Base-by-base conservation (phyloP, 805 yeast genomes). In the Lachancea quebecensis region DNA sequence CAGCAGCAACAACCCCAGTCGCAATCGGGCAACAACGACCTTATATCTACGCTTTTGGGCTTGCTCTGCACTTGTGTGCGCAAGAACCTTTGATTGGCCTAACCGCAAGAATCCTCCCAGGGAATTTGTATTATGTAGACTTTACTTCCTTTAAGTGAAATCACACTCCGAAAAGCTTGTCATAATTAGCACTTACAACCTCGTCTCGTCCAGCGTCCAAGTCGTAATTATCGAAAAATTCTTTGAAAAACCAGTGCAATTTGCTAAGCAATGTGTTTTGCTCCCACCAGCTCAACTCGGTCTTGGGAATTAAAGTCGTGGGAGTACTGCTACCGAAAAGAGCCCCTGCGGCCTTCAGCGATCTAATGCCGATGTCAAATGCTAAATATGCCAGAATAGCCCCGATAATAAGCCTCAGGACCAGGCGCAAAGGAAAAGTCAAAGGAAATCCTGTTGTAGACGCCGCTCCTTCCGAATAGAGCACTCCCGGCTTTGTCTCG, bases 11-110 rank as follows among this genome's bases (percentile, higher is more conserved):
- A 53, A 39, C 36, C 49, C 39, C 52, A 53, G 41, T 38, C 49
- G 38, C 52, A 54, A 44, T 53, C 38, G 35, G 44, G 45, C 44
- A 43, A 53, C 36, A 44, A 48, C 30, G 53, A 50, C 28, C 4
- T 56, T 15, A 50, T 44, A 11, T 30, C 46, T 14, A 27, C 50
- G 38, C 43, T 67, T 38, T 36, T 68, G 41, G 58, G 62, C 44
- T 29, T 68, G 11, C 48, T 67, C 21, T 68, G 73, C 49, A 47
- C 57, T 42, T 70, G 73, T 52, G 36, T 68, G 46, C 62, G 63
- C 46, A 62, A 58, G 17, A 41, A 41, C 11, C 25, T 46, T 38
- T 50, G 42, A 42, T 38, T 14, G 35, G 9, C n/a, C 33, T 35
- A 21, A 21, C n/a, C n/a, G n/a, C n/a, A 21, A 21, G 25, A 21